A percentile compares a stretch with the other conserved stretches of the same genome.
Evolutionary conservation across 352 stramenopile genomes (phyloP).

Genomic region (Phytophthora crassamura): DNA sequence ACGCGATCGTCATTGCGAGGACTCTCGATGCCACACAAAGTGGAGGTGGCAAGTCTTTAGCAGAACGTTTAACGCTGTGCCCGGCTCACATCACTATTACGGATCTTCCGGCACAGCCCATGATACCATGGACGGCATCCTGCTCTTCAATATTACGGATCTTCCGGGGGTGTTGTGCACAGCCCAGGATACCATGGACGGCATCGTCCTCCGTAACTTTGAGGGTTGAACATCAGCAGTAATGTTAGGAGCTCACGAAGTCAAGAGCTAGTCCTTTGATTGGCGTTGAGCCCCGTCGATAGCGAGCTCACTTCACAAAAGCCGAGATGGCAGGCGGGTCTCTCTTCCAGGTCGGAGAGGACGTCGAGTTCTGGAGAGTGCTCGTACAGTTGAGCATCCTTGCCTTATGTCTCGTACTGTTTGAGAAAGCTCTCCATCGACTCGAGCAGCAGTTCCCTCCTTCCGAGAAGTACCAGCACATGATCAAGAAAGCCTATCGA

Average conservation of each 20-base stretch:
- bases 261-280: conserved; percentile 9
- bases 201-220: conserved; percentile 19
- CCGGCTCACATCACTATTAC: too few species aligned
- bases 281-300: not conserved
- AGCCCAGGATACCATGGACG: conserved; percentile 6
- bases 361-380: conserved; percentile 64
- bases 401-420: conserved; percentile 51
- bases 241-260: conserved; percentile 18
- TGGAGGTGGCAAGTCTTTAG: too few species aligned
- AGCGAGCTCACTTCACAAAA: conserved; percentile 19
- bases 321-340: conserved; percentile 41
- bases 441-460: conserved; percentile 53
- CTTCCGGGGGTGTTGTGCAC: conserved; percentile 15
- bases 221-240: conserved; percentile 6
- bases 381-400: conserved; percentile 54
- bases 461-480: conserved; percentile 71
- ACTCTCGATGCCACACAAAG: too few species aligned
- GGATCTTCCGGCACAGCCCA: too few species aligned
- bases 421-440: conserved; percentile 54
- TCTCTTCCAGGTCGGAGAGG: conserved; percentile 63
- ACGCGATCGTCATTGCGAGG: too few species aligned
- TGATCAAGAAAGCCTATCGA: conserved; percentile 68
- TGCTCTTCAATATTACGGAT: conserved; percentile 9
- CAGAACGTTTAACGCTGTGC: too few species aligned
- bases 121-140: too few species aligned